phyloP scores from a whole-genome alignment of 352 stramenopile species.

The Saprolegnia parasitica region DNA sequence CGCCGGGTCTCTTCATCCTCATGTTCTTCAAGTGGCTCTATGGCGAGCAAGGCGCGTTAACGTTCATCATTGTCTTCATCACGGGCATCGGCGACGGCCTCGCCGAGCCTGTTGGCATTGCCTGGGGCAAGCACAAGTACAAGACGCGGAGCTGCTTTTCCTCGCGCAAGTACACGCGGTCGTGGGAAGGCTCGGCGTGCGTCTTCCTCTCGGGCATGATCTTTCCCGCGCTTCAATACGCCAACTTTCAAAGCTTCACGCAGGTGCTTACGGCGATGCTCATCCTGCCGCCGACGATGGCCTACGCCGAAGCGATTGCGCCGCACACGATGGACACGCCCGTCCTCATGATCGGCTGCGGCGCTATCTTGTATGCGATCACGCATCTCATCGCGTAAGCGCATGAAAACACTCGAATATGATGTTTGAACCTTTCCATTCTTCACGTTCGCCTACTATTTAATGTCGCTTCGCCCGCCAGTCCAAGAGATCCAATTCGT shows the following conservation, averaged over 20 bases:
- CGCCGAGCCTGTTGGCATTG: constrained; percentile 51
- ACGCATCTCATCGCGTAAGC: constrained; percentile 53
- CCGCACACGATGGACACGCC: constrained; percentile 85
- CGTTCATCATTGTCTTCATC: constrained; percentile 81
- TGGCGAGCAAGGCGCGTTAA: constrained; percentile 55
- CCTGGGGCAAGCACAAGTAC: constrained; percentile 65
- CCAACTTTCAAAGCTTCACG: constrained; percentile 58
- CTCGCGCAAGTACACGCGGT: constrained; percentile 56
- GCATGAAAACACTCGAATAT: constrained; percentile 31
- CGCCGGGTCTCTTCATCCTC: constrained; percentile 68
- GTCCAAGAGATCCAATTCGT: constrained; percentile 17
- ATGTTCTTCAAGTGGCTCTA: constrained; percentile 86
- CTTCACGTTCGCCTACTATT: neutral
- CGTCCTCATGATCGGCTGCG: constrained; percentile 77
- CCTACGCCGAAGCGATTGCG: constrained; percentile 78
- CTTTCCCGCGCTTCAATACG: constrained; percentile 79
- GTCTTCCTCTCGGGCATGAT: constrained; percentile 76
- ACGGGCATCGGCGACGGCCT: constrained; percentile 54
- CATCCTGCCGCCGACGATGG: constrained; percentile 70
- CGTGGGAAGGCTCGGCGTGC: constrained; percentile 48
- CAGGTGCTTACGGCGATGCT: constrained; percentile 79
- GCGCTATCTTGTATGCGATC: constrained; percentile 73
- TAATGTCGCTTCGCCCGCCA: constrained; percentile 20
- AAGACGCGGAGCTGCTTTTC: constrained; percentile 49
- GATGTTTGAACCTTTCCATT: neutral